Evolutionary conservation across 306 rosid genomes (phyloP).

Genomic region (Lathyrus aphaca): DNA sequence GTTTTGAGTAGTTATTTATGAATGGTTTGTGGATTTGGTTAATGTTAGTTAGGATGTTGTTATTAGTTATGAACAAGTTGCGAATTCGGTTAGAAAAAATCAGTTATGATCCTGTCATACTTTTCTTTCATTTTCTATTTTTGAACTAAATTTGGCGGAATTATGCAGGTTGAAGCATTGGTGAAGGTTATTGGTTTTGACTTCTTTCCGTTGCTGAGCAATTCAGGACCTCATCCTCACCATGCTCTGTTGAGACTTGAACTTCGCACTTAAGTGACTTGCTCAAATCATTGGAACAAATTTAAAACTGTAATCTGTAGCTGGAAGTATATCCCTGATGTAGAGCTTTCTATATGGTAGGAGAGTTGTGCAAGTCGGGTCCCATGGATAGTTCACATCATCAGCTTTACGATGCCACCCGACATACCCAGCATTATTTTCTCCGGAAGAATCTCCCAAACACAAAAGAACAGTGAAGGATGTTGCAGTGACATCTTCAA

Average conservation of each 20-base stretch:
- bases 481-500: slow-evolving; percentile 74
- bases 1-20: too few species aligned
- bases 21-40: too few species aligned
- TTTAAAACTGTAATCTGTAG: slow-evolving; percentile 76
- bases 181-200: too few species aligned
- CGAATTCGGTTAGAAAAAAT: too few species aligned
- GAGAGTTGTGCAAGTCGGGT: slow-evolving; percentile 59
- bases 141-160: too few species aligned
- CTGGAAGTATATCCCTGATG: slow-evolving; percentile 63
- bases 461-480: slow-evolving; percentile 64
- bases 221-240: slow-evolving; percentile 60
- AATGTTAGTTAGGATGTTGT: too few species aligned
- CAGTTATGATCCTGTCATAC: too few species aligned
- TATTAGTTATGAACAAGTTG: too few species aligned
- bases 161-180: too few species aligned
- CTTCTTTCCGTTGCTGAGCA: slow-evolving; percentile 72
- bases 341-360: slow-evolving; percentile 59
- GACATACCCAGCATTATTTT: slow-evolving; percentile 50
- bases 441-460: slow-evolving; percentile 50
- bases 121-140: too few species aligned
- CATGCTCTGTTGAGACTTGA: slow-evolving; percentile 60
- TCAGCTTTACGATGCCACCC: slow-evolving; percentile 76
- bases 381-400: slow-evolving; percentile 56
- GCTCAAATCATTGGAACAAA: slow-evolving; percentile 51
- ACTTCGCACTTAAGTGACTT: slow-evolving; percentile 58